phyloP scores from a whole-genome alignment of 345 rosid genomes.

The Camelina laxa region DNA sequence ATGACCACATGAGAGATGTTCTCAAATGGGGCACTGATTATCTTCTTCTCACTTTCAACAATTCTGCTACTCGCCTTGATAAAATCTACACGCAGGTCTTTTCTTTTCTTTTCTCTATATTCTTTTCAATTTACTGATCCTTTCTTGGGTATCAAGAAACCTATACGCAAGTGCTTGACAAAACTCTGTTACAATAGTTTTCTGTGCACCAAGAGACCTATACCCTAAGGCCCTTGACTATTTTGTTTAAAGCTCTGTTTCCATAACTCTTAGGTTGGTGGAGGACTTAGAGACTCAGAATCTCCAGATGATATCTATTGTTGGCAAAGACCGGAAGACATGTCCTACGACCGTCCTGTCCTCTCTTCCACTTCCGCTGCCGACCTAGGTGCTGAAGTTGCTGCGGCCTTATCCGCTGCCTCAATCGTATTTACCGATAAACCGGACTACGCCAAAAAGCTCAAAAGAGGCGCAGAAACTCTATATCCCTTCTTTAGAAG shows the following conservation, averaged over 20 bases:
- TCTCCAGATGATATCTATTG: slow-evolving; percentile 80
- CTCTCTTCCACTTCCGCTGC: slow-evolving; percentile 50
- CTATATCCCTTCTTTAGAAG: slow-evolving; percentile 69
- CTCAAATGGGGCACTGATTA: slow-evolving; percentile 90
- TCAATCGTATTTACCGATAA: slow-evolving; percentile 73
- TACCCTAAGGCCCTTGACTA: not conserved
- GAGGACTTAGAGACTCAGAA: slow-evolving; percentile 52
- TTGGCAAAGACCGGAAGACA: slow-evolving; percentile 87
- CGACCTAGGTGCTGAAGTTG: slow-evolving; percentile 79
- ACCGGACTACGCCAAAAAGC: slow-evolving; percentile 56
- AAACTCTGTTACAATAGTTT: not conserved
- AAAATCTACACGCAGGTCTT: slow-evolving; percentile 64
- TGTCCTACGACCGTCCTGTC: slow-evolving; percentile 66
- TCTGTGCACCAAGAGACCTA: not conserved
- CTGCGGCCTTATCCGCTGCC: slow-evolving; percentile 78
- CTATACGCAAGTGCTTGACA: too few species aligned
- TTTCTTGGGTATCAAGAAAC: not conserved
- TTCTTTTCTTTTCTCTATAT: not conserved
- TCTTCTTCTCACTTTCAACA: slow-evolving; percentile 79
- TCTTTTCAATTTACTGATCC: not conserved
- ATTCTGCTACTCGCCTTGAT: slow-evolving; percentile 62
- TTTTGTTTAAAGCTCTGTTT: not conserved
- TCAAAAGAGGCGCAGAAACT: slow-evolving; percentile 63
- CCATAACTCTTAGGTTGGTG: slow-evolving; percentile 62
- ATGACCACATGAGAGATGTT: slow-evolving; percentile 65